Evolutionary conservation across 352 stramenopile species (phyloP), one percentile per base, ranked within the genome.

Genomic region (Sclerospora graminicola): DNA sequence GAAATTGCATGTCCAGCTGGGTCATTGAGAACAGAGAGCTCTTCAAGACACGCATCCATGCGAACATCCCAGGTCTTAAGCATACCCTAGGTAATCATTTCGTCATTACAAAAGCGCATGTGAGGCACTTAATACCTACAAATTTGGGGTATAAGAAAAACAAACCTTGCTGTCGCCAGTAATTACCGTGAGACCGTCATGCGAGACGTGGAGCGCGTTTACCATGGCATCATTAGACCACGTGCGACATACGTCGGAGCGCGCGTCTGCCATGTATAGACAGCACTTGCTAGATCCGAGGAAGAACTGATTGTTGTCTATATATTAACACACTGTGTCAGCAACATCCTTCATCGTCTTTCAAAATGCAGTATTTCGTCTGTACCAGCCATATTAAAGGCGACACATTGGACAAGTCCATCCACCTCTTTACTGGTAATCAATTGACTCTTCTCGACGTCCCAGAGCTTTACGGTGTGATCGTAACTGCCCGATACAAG

Each of bases 191-290:
- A 90, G 69, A 7, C 78, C 80, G 30, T 90, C 70, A 11, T 75
- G 68, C 6, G 74, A 68, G 3, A 91, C 70, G 46, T 90, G 82
- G 2, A 94, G 55, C 15, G 81, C 70, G 48, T 94, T 94, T 37
- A 94, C 65, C 78, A 90, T 91, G 11, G 80, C 80, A 37, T 90
- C 76, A 47, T 89, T 92, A 18, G 77, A 63, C 74, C 82, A 93
- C 26, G 69, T 71, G 14, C 69, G 77, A 36, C 43, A 64, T 14
- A 64, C 57, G 11, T 82, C 69, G 1, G 73, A 65, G 45, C 81
- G 73, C n/a, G 64, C 48, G 38, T 93, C 81, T 35, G 79, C 59
- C 51, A 84, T 58, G 46, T 93, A 72, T 27, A 90, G 54, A 42
- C 64, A 76, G 41, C 67, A 74, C 53, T 93, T 89, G 56, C 78